Evolutionary conservation across 1,139 yeast genomes (phyloP), one percentile per base, ranked within the genome.

Genomic region (Yamadazyma aaseri): DNA sequence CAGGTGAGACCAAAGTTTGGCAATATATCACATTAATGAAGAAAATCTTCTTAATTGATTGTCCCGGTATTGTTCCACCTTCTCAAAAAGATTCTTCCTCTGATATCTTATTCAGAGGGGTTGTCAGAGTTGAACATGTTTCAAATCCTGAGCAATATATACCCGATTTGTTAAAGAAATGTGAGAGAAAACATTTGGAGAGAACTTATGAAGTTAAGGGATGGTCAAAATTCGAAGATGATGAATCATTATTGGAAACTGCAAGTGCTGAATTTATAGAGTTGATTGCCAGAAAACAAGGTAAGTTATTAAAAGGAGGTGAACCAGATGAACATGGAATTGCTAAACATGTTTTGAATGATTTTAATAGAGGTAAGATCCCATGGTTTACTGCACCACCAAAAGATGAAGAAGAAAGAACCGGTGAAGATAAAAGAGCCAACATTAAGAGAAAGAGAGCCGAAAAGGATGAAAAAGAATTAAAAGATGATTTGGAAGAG

Each of bases 1-100:
- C 98, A 20, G 98, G 98, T 57, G 98, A 92, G 58, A 92, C 98
- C 29, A 92, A 92, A 63, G 97, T 92, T 28, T 92, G 98, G 98
- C 98, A 92, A 69, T 92, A 92, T 65, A 89, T 92, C 53, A 90
- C 98, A 2, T 72, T 92, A 54, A 92, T 92, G 97, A 89, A 90
- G 71, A 77, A 90, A 49, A 92, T 92, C 35, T 92, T 89, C 52
- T 71, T 92, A 51, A 92, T 92, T 53, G 98, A 92, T 64, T 92
- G 98, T 70, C 98, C 98, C 3, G 98, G 98, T 63, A 90, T 92
- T 56, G 98, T 94, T 5, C 98, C 98, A 6, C 98, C 98, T 21
- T 85, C 95, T 17, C 60, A 79, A 20, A 87, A 82, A 51, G 98
- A 92, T 57, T 64, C 92, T 2, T 95, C 89, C 55, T 80, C 96